phyloP scores from a whole-genome alignment of 2,329 filamentous ascomycete genomes.

The Cadophora sp. region DNA sequence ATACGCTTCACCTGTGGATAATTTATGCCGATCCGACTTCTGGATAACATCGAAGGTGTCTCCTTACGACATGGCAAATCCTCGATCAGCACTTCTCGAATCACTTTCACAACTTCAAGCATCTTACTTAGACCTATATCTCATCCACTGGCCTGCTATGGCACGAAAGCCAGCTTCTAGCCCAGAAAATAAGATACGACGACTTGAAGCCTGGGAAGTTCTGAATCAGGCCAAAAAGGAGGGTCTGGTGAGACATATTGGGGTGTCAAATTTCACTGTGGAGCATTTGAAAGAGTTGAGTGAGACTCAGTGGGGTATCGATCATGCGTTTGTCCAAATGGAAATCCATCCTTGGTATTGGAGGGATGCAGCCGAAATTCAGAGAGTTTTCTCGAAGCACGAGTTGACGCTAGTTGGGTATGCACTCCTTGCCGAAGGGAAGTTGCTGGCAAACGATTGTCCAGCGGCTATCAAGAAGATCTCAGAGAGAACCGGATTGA shows the following conservation, averaged over 20 bases:
- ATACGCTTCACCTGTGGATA: conserved; percentile 55
- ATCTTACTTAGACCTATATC: conserved; percentile 74
- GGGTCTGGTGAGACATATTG: conserved; percentile 78
- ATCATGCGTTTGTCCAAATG: conserved; percentile 78
- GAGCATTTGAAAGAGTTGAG: conserved; percentile 61
- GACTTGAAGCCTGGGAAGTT: conserved; percentile 71
- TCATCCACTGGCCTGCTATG: conserved; percentile 73
- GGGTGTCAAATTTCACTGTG: conserved; percentile 85
- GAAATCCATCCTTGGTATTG: conserved; percentile 70
- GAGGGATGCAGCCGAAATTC: conserved; percentile 35
- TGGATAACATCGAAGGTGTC: conserved; percentile 84
- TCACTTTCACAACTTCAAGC: conserved; percentile 67
- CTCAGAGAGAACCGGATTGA: conserved; percentile 19
- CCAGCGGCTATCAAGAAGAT: conserved; percentile 25
- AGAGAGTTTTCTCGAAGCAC: conserved; percentile 26
- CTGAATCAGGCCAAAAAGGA: conserved; percentile 70
- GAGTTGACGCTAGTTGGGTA: conserved; percentile 28
- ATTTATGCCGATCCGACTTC: conserved; percentile 67
- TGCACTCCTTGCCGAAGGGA: conserved; percentile 37
- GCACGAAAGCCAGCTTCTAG: conserved; percentile 53
- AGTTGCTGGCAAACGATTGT: conserved; percentile 23
- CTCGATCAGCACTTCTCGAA: conserved; percentile 64
- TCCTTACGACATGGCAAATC: conserved; percentile 78
- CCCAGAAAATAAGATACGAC: conserved; percentile 59
- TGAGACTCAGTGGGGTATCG: conserved; percentile 56